These are phyloP conservation scores for Fusarium marasasianum DNA, from an alignment of 2,329 filamentous ascomycete genomes.

Conservation along the genomic window DNA sequence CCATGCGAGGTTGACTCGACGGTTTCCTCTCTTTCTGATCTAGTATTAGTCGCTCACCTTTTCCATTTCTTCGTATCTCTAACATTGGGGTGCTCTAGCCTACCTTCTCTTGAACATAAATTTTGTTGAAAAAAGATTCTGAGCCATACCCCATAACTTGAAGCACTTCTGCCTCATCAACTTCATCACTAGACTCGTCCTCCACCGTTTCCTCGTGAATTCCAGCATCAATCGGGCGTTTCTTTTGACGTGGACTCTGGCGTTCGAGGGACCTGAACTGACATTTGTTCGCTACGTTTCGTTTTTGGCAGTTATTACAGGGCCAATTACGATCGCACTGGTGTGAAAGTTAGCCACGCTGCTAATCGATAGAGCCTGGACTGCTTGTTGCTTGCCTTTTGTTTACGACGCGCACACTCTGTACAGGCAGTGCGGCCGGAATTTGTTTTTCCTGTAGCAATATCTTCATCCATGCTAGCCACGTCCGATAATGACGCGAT, in stretches of 20 bases:
- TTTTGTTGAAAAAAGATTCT: not conserved
- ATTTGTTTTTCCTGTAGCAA: not conserved
- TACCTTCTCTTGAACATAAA: not conserved
- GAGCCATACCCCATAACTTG: not conserved
- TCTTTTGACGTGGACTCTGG: not conserved
- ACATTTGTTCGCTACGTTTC: not conserved
- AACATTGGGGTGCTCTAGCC: fast-evolving
- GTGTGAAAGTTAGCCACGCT: not conserved
- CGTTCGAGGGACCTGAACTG: not conserved
- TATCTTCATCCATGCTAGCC: not conserved
- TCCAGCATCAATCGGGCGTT: not conserved
- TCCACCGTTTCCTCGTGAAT: fast-evolving
- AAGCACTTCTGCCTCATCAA: not conserved
- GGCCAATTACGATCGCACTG: not conserved
- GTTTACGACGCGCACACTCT: not conserved
- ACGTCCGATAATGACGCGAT: not conserved
- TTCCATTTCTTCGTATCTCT: fast-evolving
- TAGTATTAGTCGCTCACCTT: not conserved
- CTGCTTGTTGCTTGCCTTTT: not conserved
- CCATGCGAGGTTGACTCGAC: not conserved
- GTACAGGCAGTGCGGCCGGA: not conserved
- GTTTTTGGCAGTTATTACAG: not conserved
- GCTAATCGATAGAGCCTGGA: not conserved
- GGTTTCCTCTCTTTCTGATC: not conserved
- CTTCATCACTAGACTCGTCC: not conserved